phyloP scores from a whole-genome alignment of 768 basidiomycete species.

The Kwoniella mangroviensis region DNA sequence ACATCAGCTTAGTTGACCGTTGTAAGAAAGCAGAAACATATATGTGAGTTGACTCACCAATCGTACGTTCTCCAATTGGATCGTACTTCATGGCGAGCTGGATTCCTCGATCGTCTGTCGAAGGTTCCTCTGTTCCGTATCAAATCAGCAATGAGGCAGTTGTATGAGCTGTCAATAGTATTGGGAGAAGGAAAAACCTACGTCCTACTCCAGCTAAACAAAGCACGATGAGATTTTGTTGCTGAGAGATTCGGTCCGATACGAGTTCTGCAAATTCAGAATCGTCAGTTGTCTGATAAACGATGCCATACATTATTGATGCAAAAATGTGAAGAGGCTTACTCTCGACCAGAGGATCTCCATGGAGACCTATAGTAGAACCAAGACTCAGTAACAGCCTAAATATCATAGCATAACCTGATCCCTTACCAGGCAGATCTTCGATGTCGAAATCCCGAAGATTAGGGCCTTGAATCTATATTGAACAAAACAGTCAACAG shows the following conservation, averaged over 20 bases:
- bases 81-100: slow-evolving; percentile 24
- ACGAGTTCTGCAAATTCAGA: slow-evolving; percentile 14
- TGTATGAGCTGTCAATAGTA: no score
- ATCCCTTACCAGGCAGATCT: slow-evolving; percentile 36
- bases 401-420: no score
- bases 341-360: background rate
- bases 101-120: slow-evolving; percentile 8
- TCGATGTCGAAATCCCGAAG: slow-evolving; percentile 29
- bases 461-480: slow-evolving; percentile 25
- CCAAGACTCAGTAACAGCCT: no score
- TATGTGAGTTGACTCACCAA: slow-evolving; percentile 22
- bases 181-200: slow-evolving; percentile 6
- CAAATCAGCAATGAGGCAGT: background rate
- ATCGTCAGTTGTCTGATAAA: background rate
- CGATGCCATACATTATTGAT: background rate
- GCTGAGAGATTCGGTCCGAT: slow-evolving; percentile 20
- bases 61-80: slow-evolving; percentile 15
- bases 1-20: background rate
- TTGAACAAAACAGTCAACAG: no score
- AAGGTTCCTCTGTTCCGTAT: slow-evolving; percentile 18
- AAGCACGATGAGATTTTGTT: slow-evolving; percentile 26
- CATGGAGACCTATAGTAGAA: slow-evolving; percentile 3
- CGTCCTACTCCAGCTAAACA: slow-evolving; percentile 26
- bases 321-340: background rate
- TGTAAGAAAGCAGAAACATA: no score